Evolutionary conservation across 148 eudicot species (phyloP).

Genomic region (Cornus kousa): DNA sequence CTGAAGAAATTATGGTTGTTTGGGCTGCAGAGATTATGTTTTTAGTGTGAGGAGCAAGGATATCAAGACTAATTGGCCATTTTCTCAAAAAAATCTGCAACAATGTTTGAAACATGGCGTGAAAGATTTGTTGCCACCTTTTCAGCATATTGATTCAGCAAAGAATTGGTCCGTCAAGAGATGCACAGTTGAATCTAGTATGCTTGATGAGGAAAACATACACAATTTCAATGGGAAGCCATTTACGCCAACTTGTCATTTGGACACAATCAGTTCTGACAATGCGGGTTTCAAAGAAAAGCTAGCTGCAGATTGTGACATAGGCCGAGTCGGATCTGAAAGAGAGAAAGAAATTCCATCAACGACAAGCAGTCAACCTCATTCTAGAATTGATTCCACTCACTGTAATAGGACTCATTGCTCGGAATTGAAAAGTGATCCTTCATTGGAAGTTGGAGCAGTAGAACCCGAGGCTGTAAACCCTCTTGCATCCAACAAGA

Average conservation of each 20-base stretch:
- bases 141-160: conserved; percentile 47
- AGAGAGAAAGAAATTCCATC: conserved; percentile 39
- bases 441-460: conserved; percentile 30
- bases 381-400: conserved; percentile 36
- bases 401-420: conserved; percentile 33
- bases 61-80: conserved; percentile 78
- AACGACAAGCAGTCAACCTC: conserved; percentile 31
- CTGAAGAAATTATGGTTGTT: conserved; percentile 11
- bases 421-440: conserved; percentile 12
- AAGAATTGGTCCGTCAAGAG: conserved; percentile 28
- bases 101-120: conserved; percentile 70
- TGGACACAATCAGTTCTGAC: conserved; percentile 7
- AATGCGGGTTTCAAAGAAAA: conserved; percentile 22
- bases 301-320: conserved; percentile 25
- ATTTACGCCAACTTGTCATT: conserved; percentile 14
- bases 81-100: conserved; percentile 66
- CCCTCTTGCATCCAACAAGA: conserved; percentile 25
- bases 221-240: conserved; percentile 31
- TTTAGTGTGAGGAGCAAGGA: conserved; percentile 63
- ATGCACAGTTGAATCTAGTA: conserved; percentile 29
- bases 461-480: conserved; percentile 27
- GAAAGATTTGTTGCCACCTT: conserved; percentile 76
- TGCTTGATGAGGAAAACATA: conserved; percentile 30
- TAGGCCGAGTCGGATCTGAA: conserved; percentile 25
- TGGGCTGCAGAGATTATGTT: conserved; percentile 69